Evolutionary conservation across 2,329 filamentous ascomycete genomes (phyloP), one percentile per base, ranked within the genome.

Genomic region (Colletotrichum spaethianum): DNA sequence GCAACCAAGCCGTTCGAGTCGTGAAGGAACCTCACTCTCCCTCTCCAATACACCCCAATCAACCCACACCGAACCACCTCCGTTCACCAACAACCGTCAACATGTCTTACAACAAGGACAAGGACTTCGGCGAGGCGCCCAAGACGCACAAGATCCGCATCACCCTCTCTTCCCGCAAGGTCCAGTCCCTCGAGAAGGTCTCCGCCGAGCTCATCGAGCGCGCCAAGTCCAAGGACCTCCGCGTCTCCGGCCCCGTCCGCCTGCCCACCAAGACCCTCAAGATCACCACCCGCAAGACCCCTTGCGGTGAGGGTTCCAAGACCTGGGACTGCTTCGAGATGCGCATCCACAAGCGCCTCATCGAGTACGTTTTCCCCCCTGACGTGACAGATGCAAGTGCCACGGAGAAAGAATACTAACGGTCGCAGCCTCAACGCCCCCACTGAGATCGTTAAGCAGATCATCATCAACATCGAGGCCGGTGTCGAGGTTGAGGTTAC

Each of bases 261-360:
- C 93, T 98, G 82, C 95, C 96, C 81, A 98, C 95, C 89, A 98
- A 98, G 93, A 94, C 91, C 85, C 91, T 98, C 82, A 94, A 96
- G 91, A 92, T 98, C 90, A 94, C 94, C 85, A 98, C 96, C 90
- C 93, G 96, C 83, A 99, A 99, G 93, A 98, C 96, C 77, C 96
- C 96, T 85, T 96, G 67, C 88, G 96, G 96, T 93, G 96, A 99
- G 92, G 96, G 96, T 89, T 97, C 93, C 87, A 99, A 99, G 94
- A 99, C 96, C 83, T 99, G 96, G 96, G 96, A 98, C 86, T 92
- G 90, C 86, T 99, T 90, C 87, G 96, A 99, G 93, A 97, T 99
- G 95, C 93, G 96, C 89, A 97, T 98, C 85, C 95, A 98, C 92
- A 98, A 98, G 93, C 93, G 95, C 80, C 90, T 98, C 83, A 98